Evolutionary conservation across 225 moss, liverwort and hornwort species (phyloP).

Genomic region (Lunularia cruciata): DNA sequence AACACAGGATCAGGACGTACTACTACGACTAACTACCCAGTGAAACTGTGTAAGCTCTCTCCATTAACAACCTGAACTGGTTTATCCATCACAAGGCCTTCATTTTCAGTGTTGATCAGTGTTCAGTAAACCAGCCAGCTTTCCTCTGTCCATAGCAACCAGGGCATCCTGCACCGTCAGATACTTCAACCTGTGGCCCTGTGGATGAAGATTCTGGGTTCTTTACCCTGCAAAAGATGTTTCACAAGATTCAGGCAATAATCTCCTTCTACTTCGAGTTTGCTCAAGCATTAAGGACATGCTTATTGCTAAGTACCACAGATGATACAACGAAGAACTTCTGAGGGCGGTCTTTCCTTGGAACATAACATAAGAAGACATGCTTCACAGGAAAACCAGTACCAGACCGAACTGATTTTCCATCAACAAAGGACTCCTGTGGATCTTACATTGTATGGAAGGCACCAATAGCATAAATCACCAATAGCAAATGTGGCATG

Average conservation of each 20-base stretch:
- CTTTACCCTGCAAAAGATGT: conserved; percentile 21
- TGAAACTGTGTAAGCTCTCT: no score
- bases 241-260: neutral
- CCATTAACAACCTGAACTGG: neutral
- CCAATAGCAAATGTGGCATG: neutral
- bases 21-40: neutral
- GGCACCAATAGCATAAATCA: neutral
- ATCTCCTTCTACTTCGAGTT: neutral
- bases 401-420: no score
- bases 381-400: no score
- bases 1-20: neutral
- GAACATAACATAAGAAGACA: no score
- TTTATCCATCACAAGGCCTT: neutral
- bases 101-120: neutral
- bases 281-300: neutral
- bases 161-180: conserved; percentile 31
- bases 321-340: no score
- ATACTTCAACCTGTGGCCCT: conserved; percentile 5
- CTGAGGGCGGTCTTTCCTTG: no score
- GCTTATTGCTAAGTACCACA: neutral
- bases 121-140: conserved; percentile 3
- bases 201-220: conserved; percentile 39
- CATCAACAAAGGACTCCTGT: no score
- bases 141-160: conserved; percentile 28
- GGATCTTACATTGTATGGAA: no score